Base-by-base conservation (phyloP, 1,284 basidiomycete genomes). In the Cryptococcus maquisensis region DNA sequence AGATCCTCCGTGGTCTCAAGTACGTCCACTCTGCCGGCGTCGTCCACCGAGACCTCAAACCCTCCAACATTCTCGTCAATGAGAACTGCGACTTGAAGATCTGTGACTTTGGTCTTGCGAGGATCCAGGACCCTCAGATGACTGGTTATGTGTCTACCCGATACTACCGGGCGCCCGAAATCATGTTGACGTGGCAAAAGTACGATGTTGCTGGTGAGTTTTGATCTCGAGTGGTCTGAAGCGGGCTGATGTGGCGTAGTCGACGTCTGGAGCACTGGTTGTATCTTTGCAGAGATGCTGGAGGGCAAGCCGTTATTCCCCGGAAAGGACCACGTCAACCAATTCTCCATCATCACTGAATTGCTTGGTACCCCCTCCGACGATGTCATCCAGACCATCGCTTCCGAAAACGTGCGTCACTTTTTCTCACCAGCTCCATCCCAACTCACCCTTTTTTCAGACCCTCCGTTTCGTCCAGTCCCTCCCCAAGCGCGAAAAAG, bases 181-280 rank as follows among this genome's bases (percentile, higher is more conserved):
- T 99, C 80, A 99, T 99, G 96, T 83, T 99, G 72, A 99, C 95
- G 45, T 98, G 96, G 96, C 95, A 98, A 77, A 98, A 98, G 80
- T 98, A 98, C 80, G 96, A 98, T 75, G 95, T 98, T 53, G 96
- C 93, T 24, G 80, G 79, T 80, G 57, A 64, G 77, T 76, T 5
- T 9, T 20, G 12, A 13, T n/a, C 9, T 39, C n/a, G 32, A 16
- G 9, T 20, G 36, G 24, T 24, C 23, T n/a, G 43, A 24, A 9
- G 39, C n/a, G 9, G 39, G 16, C 39, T 40, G 6, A 5, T 21
- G 4, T 6, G 24, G 3, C 32, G 8, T 62, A 61, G 94, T 98
- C 59, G 95, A 98, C 73, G 95, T 98, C 68, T 98, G 95, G 95
- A 95, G 90, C 71, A 93, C 94, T 15, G 95, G 94, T 12, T 99